A percentile compares a stretch with the other conserved stretches of the same genome.
Conservation (phyloP, 2,329 filamentous ascomycete genomes). For the Magnaporthiopsis incrustans region DNA sequence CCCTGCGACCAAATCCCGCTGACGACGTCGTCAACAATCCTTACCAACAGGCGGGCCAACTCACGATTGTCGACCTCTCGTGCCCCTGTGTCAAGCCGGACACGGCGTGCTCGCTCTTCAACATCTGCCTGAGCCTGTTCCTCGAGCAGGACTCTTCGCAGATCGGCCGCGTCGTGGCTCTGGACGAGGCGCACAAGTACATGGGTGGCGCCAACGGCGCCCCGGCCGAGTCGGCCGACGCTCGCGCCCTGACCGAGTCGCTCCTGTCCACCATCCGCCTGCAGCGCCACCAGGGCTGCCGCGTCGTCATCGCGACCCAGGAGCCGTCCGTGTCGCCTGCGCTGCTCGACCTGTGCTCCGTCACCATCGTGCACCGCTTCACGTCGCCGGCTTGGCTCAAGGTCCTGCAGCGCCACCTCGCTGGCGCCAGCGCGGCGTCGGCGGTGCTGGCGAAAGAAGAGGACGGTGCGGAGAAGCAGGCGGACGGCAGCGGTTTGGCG, state of each 20-base stretch:
- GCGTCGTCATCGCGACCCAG: conserved; percentile 67
- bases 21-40: neutral
- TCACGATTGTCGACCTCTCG: conserved; percentile 51
- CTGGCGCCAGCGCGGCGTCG: conserved; percentile 18
- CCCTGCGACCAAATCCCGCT: neutral
- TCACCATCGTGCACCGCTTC: conserved; percentile 69
- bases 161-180: conserved; percentile 53
- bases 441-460: conserved; percentile 13
- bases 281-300: conserved; percentile 60
- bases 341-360: conserved; percentile 62
- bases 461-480: conserved; percentile 6
- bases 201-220: conserved; percentile 29
- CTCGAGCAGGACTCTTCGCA: conserved; percentile 39
- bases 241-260: conserved; percentile 49
- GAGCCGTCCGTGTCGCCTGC: conserved; percentile 64
- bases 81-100: conserved; percentile 62
- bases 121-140: conserved; percentile 61
- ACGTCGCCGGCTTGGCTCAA: conserved; percentile 28
- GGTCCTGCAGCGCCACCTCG: conserved; percentile 21
- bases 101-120: conserved; percentile 64
- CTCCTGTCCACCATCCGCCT: conserved; percentile 57
- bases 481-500: conserved; percentile 7
- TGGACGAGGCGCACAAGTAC: conserved; percentile 77
- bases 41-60: conserved; percentile 18
- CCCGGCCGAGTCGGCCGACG: conserved; percentile 40